Conservation (phyloP, 2,329 filamentous ascomycete species). For the Calonectria fujianensis region DNA sequence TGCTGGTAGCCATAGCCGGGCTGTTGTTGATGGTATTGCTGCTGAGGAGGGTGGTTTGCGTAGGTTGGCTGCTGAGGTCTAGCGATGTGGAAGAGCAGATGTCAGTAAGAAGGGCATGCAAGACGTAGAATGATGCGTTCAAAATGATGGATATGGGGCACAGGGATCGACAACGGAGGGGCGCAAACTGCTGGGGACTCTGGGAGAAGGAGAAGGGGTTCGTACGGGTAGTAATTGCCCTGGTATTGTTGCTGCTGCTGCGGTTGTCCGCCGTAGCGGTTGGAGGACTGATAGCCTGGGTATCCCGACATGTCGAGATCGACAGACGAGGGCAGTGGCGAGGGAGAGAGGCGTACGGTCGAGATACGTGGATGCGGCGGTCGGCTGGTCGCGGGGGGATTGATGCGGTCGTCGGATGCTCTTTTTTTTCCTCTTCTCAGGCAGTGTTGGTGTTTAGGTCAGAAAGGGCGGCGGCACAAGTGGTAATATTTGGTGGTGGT, state of each 20-base stretch:
- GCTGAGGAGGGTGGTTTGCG: conserved; percentile 67
- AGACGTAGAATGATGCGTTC: not conserved
- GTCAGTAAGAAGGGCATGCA: conserved; percentile 52
- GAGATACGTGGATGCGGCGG: not conserved
- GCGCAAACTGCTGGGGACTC: conserved; percentile 38
- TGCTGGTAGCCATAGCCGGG: conserved; percentile 66
- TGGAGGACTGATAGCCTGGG: conserved; percentile 71
- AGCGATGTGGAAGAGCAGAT: conserved; percentile 41
- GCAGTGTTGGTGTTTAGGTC: conserved; percentile 37
- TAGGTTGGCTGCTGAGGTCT: conserved; percentile 68
- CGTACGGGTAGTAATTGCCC: conserved; percentile 72
- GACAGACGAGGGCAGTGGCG: conserved; percentile 24
- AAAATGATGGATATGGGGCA: not conserved
- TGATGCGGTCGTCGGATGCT: conserved; percentile 17
- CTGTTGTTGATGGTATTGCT: conserved; percentile 67
- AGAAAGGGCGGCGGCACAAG: conserved; percentile 30
- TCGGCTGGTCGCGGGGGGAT: conserved; percentile 21
- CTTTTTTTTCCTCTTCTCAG: conserved; percentile 22
- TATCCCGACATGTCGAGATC: conserved; percentile 76
- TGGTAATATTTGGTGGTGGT: conserved; percentile 34
- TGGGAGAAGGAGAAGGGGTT: conserved; percentile 47
- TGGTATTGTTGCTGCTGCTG: conserved; percentile 61
- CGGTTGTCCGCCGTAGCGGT: conserved; percentile 63
- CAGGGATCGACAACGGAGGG: conserved; percentile 39
- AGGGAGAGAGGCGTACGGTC: not conserved